phyloP scores from a whole-genome alignment of 2,329 filamentous ascomycete species.

The Cordyceps militaris region DNA sequence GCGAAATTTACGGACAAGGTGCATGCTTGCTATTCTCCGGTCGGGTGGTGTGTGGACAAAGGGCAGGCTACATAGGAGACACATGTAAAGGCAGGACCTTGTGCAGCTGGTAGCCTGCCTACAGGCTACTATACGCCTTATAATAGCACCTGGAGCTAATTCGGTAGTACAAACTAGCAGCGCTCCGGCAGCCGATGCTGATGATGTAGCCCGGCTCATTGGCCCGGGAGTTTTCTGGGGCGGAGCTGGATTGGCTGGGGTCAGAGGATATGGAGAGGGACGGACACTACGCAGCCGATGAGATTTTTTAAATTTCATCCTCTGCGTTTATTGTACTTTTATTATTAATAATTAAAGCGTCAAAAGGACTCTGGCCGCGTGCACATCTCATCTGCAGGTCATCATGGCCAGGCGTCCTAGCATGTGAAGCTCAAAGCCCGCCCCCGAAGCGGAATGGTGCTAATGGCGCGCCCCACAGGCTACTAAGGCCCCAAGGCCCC shows the following conservation, averaged over 20 bases:
- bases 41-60: neutral
- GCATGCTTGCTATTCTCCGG: neutral
- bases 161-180: neutral
- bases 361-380: no score
- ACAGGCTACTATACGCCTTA: neutral
- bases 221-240: neutral
- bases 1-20: neutral
- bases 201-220: constrained; percentile 6
- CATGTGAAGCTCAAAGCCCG: constrained; percentile 6
- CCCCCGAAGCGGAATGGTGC: neutral
- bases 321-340: neutral
- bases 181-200: neutral
- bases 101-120: neutral
- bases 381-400: no score
- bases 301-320: neutral
- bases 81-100: neutral
- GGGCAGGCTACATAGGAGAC: neutral
- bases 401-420: no score
- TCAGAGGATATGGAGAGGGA: neutral
- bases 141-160: no score
- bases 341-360: neutral
- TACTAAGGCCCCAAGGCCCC: no score
- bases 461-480: neutral
- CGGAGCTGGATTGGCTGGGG: neutral
- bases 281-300: neutral